Conservation (phyloP, 1,284 basidiomycete species). For the Puccinia coronata region DNA sequence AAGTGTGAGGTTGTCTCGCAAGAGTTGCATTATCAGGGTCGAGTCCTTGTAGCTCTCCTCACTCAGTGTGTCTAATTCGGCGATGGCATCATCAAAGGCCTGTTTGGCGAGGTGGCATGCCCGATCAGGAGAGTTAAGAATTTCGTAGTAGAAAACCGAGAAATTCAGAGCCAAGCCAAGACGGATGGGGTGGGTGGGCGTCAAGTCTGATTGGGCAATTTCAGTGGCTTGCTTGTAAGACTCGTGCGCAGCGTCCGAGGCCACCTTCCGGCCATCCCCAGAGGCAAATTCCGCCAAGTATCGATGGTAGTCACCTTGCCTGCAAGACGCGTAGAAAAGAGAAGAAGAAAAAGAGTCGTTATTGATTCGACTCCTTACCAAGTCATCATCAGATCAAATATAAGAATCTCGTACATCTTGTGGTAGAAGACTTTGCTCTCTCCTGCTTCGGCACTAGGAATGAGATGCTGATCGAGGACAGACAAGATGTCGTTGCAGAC, state of each 20-base stretch:
- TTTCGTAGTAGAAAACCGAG: conserved; percentile 63
- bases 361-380: not conserved
- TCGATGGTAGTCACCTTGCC: conserved; percentile 63
- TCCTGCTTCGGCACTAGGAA: conserved; percentile 58
- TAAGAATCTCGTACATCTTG: conserved; percentile 54
- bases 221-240: conserved; percentile 62
- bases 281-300: conserved; percentile 63
- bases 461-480: conserved; percentile 58
- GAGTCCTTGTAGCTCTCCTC: conserved; percentile 63
- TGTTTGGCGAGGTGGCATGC: conserved; percentile 62
- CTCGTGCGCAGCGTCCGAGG: conserved; percentile 59
- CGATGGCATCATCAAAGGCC: conserved; percentile 63
- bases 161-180: conserved; percentile 63
- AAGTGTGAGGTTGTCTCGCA: conserved; percentile 62
- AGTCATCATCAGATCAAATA: not conserved
- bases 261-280: conserved; percentile 57
- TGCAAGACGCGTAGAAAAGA: conserved; percentile 38
- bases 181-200: conserved; percentile 61
- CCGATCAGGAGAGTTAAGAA: conserved; percentile 62
- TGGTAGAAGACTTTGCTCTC: conserved; percentile 58
- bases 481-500: conserved; percentile 58
- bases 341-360: not conserved
- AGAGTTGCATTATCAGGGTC: conserved; percentile 61
- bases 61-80: conserved; percentile 62
- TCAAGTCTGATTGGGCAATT: conserved; percentile 61